Percentiles rank a stretch among this genome's conserved stretches.
Conservation (phyloP, 2,329 filamentous ascomycete genomes). For the Simplicillium aogashimaense region DNA sequence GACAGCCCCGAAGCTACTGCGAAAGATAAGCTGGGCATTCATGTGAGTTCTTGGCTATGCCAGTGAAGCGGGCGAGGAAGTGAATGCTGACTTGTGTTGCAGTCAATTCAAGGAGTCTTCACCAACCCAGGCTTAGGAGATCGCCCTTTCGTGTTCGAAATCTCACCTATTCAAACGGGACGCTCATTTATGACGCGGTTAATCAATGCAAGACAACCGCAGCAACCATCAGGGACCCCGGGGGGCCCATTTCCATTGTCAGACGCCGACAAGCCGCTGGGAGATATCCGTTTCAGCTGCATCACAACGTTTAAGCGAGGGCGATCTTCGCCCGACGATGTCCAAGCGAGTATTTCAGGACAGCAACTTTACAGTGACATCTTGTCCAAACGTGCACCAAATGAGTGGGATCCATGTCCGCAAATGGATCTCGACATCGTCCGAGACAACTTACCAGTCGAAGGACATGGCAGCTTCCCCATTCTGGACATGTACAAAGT, state of each 20-base stretch:
- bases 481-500: conserved; percentile 44
- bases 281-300: conserved; percentile 37
- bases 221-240: conserved; percentile 23
- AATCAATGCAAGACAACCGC: conserved; percentile 38
- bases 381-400: conserved; percentile 22
- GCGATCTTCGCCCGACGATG: conserved; percentile 21
- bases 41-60: conserved; percentile 20
- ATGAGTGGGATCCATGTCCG: conserved; percentile 34
- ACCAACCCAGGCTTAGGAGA: conserved; percentile 34
- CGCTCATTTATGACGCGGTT: conserved; percentile 38
- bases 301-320: conserved; percentile 41
- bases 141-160: conserved; percentile 43
- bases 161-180: conserved; percentile 31
- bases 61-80: not conserved
- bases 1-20: conserved; percentile 10
- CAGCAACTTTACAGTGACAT: conserved; percentile 33
- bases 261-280: conserved; percentile 28
- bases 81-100: conserved; percentile 1
- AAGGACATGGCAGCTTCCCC: conserved; percentile 34
- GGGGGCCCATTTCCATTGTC: conserved; percentile 25
- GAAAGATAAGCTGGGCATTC: conserved; percentile 20
- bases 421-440: conserved; percentile 33
- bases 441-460: conserved; percentile 22
- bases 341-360: conserved; percentile 26
- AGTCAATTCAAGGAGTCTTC: conserved; percentile 49